A percentile compares a stretch with the other conserved stretches of the same genome.
Conservation (phyloP, 148 eudicot species). For the Rhododendron molle region DNA sequence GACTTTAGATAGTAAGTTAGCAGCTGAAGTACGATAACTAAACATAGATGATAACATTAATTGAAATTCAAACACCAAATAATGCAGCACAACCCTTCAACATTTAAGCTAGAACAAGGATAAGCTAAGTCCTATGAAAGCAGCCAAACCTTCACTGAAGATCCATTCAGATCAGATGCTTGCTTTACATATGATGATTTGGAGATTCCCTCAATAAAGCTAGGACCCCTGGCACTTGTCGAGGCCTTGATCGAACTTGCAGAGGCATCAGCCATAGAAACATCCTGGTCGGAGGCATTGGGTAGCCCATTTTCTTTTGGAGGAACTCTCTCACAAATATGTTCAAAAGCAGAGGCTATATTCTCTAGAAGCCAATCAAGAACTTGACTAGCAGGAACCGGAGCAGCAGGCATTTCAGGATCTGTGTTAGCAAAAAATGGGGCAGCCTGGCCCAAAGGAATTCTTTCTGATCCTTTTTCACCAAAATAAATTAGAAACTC, state of each 20-base stretch:
- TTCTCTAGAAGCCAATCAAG: conserved; percentile 87
- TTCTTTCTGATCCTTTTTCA: conserved; percentile 67
- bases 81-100: background rate
- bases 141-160: conserved; percentile 68
- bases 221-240: conserved; percentile 61
- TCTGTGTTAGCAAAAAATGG: conserved; percentile 98
- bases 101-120: background rate
- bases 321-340: conserved; percentile 66
- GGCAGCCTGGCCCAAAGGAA: conserved; percentile 72
- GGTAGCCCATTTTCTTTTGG: conserved; percentile 78
- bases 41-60: background rate
- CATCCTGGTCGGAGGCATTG: conserved; percentile 68
- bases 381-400: conserved; percentile 81
- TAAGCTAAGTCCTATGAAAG: background rate
- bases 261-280: conserved; percentile 79
- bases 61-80: background rate
- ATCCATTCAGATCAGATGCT: conserved; percentile 69
- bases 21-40: background rate
- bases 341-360: conserved; percentile 68
- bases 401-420: conserved; percentile 96
- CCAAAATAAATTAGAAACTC: conserved; percentile 78
- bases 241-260: conserved; percentile 55
- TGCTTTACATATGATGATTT: conserved; percentile 81
- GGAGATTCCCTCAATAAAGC: conserved; percentile 80
- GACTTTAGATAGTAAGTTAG: background rate